These are phyloP conservation scores for Abrus pulchellus DNA, from an alignment of 306 rosid species.

Conservation along the genomic window DNA sequence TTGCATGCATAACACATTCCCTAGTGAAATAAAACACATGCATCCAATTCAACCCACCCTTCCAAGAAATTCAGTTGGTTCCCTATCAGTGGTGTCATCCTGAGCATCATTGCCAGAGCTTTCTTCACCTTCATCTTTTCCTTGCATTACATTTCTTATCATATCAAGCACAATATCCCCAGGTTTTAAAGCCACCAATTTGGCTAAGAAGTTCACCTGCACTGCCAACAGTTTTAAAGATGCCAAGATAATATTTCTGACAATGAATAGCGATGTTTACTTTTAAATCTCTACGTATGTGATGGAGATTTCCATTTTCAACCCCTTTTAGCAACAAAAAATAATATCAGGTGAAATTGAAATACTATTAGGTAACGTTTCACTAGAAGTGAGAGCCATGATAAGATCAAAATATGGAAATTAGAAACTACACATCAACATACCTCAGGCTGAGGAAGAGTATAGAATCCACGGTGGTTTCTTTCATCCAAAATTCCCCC, in stretches of 20 bases:
- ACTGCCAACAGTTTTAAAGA: slow-evolving; percentile 37
- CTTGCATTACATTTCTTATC: slow-evolving; percentile 93
- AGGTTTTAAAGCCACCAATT: slow-evolving; percentile 90
- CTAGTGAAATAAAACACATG: slow-evolving; percentile 24
- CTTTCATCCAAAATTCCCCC: slow-evolving; percentile 93
- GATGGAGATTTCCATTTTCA: slow-evolving; percentile 17
- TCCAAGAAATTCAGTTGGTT: slow-evolving; percentile 68
- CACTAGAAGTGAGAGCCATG: slow-evolving; percentile 20
- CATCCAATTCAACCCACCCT: slow-evolving; percentile 71
- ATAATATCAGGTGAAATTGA: slow-evolving; percentile 10
- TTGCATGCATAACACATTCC: slow-evolving; percentile 9
- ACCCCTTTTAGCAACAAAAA: slow-evolving; percentile 38
- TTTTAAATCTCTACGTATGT: slow-evolving; percentile 14
- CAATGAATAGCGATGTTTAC: not conserved
- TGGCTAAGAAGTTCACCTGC: slow-evolving; percentile 94
- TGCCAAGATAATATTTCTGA: slow-evolving; percentile 33
- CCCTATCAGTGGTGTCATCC: slow-evolving; percentile 43
- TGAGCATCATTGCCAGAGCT: slow-evolving; percentile 50
- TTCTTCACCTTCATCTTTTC: slow-evolving; percentile 94
- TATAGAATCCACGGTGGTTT: slow-evolving; percentile 86
- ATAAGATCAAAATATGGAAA: slow-evolving; percentile 39
- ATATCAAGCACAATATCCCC: slow-evolving; percentile 81
- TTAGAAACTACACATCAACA: slow-evolving; percentile 36
- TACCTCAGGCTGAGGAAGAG: slow-evolving; percentile 96
- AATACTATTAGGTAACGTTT: slow-evolving; percentile 3